Evolutionary conservation across 306 rosid species (phyloP).

Genomic region (Spatholobus suberectus): DNA sequence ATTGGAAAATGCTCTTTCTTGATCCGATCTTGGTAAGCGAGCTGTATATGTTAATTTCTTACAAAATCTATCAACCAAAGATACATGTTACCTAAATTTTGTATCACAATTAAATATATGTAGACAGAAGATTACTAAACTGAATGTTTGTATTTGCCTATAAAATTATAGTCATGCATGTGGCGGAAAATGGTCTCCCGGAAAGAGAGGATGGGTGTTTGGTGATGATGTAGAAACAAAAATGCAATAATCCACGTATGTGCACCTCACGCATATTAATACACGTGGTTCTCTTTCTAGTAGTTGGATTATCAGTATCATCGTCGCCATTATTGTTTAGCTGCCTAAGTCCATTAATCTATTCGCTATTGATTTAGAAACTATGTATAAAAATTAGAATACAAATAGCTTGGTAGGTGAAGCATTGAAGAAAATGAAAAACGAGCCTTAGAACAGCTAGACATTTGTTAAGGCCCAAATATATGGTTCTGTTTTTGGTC

Average conservation of each 20-base stretch:
- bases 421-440: constrained; percentile 3
- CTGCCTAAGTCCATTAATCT: constrained; percentile 32
- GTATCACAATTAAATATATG: constrained; percentile 32
- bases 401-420: constrained; percentile 13
- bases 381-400: not conserved
- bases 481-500: not conserved
- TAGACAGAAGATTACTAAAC: constrained; percentile 22
- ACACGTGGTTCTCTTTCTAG: constrained; percentile 32
- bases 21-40: constrained; percentile 70
- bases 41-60: constrained; percentile 45
- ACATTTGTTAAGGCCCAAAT: not conserved
- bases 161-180: constrained; percentile 43
- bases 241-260: constrained; percentile 31
- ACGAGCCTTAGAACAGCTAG: not conserved
- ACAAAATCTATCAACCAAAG: constrained; percentile 44
- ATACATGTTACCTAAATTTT: constrained; percentile 41
- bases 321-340: constrained; percentile 43
- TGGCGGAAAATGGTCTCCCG: constrained; percentile 24
- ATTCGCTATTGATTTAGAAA: not conserved
- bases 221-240: constrained; percentile 42
- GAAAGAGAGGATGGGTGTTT: constrained; percentile 34
- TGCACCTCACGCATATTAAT: constrained; percentile 36
- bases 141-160: constrained; percentile 58
- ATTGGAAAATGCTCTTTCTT: constrained; percentile 54
- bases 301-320: constrained; percentile 43